Base-by-base conservation (phyloP, 495 filamentous ascomycete species). In the Xanthoparmelia taractica region DNA sequence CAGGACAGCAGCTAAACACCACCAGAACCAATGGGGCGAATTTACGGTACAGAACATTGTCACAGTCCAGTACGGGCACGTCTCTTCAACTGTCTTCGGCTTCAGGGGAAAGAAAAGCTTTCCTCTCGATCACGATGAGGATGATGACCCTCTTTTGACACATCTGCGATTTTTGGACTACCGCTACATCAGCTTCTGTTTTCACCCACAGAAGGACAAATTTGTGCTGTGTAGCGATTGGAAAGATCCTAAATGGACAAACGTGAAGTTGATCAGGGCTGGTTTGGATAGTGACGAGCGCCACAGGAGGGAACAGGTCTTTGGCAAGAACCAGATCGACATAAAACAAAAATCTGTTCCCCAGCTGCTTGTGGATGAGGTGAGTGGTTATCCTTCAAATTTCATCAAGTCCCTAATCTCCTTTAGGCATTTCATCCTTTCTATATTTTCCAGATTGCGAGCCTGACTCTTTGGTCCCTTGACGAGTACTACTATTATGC, bases 401-500 rank as follows among this genome's bases (percentile, higher is more conserved):
- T 45, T 3, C 17, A 40, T 36, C 18, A 43, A n/a, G 18, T 59
- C 50, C 43, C 59, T 54, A 37, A 61, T 13, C 36, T 20, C 47
- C 12, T 20, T 18, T 66, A 94, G 87, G 91, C 88, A 6, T 91
- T 99, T 71, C 94, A 97, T 70, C 95, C 95, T 4, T 97, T 99
- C 76, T 99, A 97, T 70, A 86, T 97, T 41, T 99, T 99, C 74
- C 95, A 99, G 72, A 85, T 99, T 69, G 92, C 91, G 38, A 97
- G 95, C 77, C 77, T 99, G 61, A 73, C 94, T 55, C 85, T 99
- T 7, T 99, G 95, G 95, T 96, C 92, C 20, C 65, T 96, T 36
- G 95, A 99, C 69, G 78, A 92, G 67, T 99, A 99, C 69, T 97
- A 96, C 68, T 97, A 97, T 72, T 99, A 99, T 78, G 95, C 95